Evolutionary conservation across 129 eudicot genomes (phyloP).

Genomic region (Escallonia rubra): DNA sequence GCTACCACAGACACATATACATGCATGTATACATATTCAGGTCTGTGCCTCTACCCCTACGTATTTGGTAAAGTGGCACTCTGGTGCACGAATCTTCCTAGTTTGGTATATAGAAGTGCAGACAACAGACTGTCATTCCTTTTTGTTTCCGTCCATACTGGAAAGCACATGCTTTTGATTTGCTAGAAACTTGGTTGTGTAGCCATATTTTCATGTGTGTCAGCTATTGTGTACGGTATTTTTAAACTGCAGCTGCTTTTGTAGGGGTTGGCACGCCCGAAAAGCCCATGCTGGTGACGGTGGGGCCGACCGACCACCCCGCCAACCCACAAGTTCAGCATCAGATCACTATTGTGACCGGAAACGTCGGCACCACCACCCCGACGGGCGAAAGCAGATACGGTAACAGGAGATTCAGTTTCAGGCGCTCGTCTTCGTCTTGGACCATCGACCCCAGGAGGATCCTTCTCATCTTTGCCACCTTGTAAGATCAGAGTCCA

Average conservation of each 20-base stretch:
- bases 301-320: constrained; percentile 30
- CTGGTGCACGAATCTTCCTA: too few relatives aligned
- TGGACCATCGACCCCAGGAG: constrained; percentile 60
- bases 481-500: constrained; percentile 45
- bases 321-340: constrained; percentile 41
- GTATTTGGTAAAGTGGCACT: too few relatives aligned
- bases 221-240: constrained; percentile 7
- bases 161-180: constrained; percentile 35
- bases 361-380: constrained; percentile 13
- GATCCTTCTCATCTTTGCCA: constrained; percentile 72
- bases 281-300: constrained; percentile 32
- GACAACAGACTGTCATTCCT: constrained; percentile 9
- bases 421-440: constrained; percentile 39
- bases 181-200: constrained; percentile 20
- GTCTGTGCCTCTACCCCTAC: too few relatives aligned
- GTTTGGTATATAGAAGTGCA: background rate
- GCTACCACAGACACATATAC: too few relatives aligned
- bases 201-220: background rate
- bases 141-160: constrained; percentile 19
- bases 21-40: too few relatives aligned
- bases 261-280: constrained; percentile 35
- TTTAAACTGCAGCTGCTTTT: constrained; percentile 25
- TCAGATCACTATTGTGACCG: constrained; percentile 52
- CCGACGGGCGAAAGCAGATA: constrained; percentile 26
- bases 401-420: constrained; percentile 41